Conservation (phyloP, 306 rosid genomes). For the Cucurbita moschata region DNA sequence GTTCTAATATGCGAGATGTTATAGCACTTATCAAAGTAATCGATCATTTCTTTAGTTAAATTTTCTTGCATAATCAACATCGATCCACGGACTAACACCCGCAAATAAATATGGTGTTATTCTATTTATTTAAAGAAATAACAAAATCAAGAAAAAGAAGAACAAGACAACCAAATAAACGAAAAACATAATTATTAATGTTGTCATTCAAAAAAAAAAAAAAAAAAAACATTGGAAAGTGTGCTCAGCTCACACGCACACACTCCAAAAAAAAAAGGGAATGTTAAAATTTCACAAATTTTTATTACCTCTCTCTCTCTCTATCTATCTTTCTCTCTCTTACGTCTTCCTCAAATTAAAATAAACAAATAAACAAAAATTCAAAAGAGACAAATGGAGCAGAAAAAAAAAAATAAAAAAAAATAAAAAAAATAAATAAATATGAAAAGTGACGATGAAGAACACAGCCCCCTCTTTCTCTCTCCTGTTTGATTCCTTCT, state of each 20-base stretch:
- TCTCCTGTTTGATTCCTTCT: background rate
- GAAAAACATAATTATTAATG: background rate
- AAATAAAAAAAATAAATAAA: background rate
- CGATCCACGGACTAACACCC: too few species aligned
- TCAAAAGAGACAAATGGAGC: constrained; percentile 5
- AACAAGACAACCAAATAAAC: background rate
- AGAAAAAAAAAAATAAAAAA: background rate
- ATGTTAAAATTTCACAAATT: background rate
- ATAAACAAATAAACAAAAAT: background rate
- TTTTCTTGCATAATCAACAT: too few species aligned
- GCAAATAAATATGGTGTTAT: background rate
- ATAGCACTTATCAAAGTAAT: too few species aligned
- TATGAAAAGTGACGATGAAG: background rate
- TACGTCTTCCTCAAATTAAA: background rate
- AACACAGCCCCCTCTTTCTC: background rate
- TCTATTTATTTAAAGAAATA: background rate
- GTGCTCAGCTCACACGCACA: background rate
- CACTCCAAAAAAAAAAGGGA: background rate
- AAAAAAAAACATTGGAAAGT: background rate
- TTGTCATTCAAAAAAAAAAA: background rate
- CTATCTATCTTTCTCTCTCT: background rate
- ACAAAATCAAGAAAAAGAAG: background rate
- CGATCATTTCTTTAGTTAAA: too few species aligned
- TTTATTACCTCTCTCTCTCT: background rate
- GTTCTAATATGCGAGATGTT: too few species aligned